Percentiles rank a stretch among this genome's conserved stretches.
phyloP scores from a whole-genome alignment of 1,284 basidiomycete species.

The Ustanciosporium gigantosporum region DNA sequence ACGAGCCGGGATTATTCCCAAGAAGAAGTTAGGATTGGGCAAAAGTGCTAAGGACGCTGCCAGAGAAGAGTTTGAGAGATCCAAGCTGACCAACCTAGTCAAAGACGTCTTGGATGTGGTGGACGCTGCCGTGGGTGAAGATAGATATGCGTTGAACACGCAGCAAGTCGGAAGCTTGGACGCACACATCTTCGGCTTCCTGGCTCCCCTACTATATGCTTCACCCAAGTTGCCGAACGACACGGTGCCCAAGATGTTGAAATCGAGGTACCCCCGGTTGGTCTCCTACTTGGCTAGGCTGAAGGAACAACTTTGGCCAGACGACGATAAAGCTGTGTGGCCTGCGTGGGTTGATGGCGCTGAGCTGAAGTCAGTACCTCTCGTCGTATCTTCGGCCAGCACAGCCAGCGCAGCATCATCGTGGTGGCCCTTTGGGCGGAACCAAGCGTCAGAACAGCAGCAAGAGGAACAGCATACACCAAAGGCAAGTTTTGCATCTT shows the following conservation, averaged over 20 bases:
- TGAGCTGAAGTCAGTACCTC: slow-evolving; percentile 3
- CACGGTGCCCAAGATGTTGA: slow-evolving; percentile 17
- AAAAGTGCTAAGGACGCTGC: slow-evolving; percentile 15
- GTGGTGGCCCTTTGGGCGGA: slow-evolving; percentile 11
- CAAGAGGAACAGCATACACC: neutral
- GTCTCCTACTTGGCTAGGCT: slow-evolving; percentile 10
- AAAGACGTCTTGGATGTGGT: slow-evolving; percentile 25
- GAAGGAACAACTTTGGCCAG: slow-evolving; percentile 16
- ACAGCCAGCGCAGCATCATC: slow-evolving; percentile 2
- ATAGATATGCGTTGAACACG: neutral
- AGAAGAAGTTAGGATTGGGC: slow-evolving; percentile 21
- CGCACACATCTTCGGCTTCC: slow-evolving; percentile 35
- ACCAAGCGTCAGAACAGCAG: neutral
- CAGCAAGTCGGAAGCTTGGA: slow-evolving; percentile 21
- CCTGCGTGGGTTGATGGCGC: slow-evolving; percentile 10
- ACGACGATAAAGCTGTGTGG: neutral
- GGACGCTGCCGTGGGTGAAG: neutral
- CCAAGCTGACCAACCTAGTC: slow-evolving; percentile 21
- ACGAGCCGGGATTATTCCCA: slow-evolving; percentile 28
- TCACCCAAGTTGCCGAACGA: slow-evolving; percentile 18
- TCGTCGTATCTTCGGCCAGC: neutral
- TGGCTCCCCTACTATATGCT: slow-evolving; percentile 35
- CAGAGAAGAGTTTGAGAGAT: slow-evolving; percentile 27
- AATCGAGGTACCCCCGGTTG: slow-evolving; percentile 17
- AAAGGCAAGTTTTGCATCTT: slow-evolving; percentile 37